phyloP scores from a whole-genome alignment of 2,329 filamentous ascomycete genomes.

The Chrysoporthe deuterocubensis region DNA sequence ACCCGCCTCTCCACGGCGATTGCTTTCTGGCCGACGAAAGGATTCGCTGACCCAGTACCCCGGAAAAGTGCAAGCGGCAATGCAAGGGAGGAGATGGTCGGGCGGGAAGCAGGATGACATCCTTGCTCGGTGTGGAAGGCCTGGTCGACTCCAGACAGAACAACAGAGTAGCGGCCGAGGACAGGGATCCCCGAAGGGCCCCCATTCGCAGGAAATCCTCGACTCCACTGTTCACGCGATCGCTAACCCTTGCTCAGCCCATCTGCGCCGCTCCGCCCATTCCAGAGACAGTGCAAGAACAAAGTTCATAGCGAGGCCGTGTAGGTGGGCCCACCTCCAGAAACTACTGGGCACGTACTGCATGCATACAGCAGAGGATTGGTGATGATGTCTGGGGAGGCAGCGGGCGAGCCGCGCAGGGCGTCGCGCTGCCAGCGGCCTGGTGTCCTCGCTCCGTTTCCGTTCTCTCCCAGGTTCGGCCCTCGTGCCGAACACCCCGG shows the following conservation, averaged over 20 bases:
- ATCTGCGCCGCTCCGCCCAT: slow-evolving; percentile 21
- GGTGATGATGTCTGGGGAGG: not conserved
- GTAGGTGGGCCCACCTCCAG: not conserved
- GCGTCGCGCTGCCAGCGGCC: not conserved
- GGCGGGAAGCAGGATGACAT: slow-evolving; percentile 9
- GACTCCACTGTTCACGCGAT: slow-evolving; percentile 28
- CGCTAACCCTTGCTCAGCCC: slow-evolving; percentile 23
- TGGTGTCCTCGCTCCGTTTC: not conserved
- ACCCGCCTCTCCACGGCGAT: not conserved
- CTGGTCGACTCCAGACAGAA: not conserved
- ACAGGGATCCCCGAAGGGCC: not conserved
- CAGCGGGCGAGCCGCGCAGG: not conserved
- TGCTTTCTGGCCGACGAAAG: not conserved
- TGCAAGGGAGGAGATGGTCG: slow-evolving; percentile 10
- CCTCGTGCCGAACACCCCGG: not conserved
- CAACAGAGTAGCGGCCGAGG: not conserved
- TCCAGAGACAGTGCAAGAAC: slow-evolving; percentile 10
- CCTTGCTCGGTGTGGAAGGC: slow-evolving; percentile 6
- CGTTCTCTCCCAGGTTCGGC: not conserved
- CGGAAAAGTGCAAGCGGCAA: slow-evolving; percentile 20
- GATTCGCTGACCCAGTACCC: slow-evolving; percentile 10
- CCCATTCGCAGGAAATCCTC: not conserved
- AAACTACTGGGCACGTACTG: not conserved
- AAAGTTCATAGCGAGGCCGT: not conserved
- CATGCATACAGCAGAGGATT: not conserved